Evolutionary conservation across 352 stramenopile species (phyloP), one percentile per base, ranked within the genome.

Genomic region (Thalassiosira hispida): DNA sequence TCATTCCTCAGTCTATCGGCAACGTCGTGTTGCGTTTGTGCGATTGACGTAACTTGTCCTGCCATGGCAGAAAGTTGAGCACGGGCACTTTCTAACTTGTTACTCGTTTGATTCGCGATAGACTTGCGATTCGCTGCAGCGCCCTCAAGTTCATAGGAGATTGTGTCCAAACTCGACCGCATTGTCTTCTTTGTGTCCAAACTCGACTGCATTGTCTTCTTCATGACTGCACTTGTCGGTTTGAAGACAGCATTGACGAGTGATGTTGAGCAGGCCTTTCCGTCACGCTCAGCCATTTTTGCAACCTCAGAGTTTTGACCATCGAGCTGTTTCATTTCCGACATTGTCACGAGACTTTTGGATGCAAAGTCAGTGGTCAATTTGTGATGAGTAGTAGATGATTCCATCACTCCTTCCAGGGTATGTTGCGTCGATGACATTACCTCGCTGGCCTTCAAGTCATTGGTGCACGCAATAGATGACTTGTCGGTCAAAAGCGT

Each of bases 241-340:
- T 80, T 79, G 7, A 79, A 59, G 0, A 80, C 49, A 47, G 29
- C 31, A 63, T 83, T 75, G 14, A 78, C 63, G 16, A 83, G 52
- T 38, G 35, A 75, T 55, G 71, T 53, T 25, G 67, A 71, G 53
- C 60, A 71, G 9, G 40, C 47, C 31, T 78, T 70, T 59, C 70
- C 75, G 49, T 83, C 75, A 14, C 55, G 56, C 49, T 79, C 76
- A 20, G 16, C 56, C n/a, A n/a, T 64, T 63, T 79, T 73, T 8
- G 60, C 55, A 52, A 84, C 61, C 18, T 83, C 46, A 16, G 44
- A 35, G 35, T 44, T 75, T 40, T 62, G 33, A 27, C 42, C 52
- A 42, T 77, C 63, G n/a, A 77, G n/a, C n/a, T 60, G 29, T 33
- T 80, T 77, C 49, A 84, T 70, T 42, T 84, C 65, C 23, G 49